A percentile compares a stretch with the other conserved stretches of the same genome.
Evolutionary conservation across 169 alveolate genomes (phyloP).

Genomic region (Plasmodium vinckei): DNA sequence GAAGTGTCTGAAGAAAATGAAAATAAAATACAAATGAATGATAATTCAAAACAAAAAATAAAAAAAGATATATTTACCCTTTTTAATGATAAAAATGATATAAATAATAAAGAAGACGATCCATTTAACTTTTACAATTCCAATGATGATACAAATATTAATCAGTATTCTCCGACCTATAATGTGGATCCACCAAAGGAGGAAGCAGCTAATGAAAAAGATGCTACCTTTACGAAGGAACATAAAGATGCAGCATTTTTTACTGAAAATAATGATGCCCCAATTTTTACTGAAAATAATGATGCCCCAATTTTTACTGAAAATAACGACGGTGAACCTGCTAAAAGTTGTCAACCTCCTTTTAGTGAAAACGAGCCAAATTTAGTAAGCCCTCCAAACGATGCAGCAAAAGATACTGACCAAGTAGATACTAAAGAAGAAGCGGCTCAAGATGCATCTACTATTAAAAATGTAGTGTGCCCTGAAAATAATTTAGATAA

Average conservation of each 20-base stretch:
- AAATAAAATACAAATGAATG: background rate
- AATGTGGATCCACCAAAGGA: background rate
- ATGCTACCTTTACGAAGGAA: background rate
- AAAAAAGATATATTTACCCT: no score
- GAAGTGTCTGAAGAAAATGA: background rate
- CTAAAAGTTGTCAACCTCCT: no score
- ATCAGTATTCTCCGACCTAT: background rate
- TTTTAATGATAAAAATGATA: background rate
- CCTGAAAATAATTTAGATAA: background rate
- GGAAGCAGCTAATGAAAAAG: background rate
- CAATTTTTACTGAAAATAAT: background rate
- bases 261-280: background rate
- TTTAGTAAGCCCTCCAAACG: background rate
- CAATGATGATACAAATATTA: no score
- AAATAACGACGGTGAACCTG: background rate
- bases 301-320: background rate
- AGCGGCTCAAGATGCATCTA: background rate
- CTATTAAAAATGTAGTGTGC: background rate
- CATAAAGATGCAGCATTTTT: background rate
- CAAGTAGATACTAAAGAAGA: constrained; percentile 1
- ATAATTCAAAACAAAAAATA: no score
- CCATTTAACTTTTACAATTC: background rate
- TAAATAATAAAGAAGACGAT: background rate
- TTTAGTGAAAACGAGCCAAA: background rate
- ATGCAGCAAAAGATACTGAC: background rate